These are phyloP conservation scores for Glarea lozoyensis DNA, from an alignment of 495 filamentous ascomycete genomes.

Conservation along the genomic window DNA sequence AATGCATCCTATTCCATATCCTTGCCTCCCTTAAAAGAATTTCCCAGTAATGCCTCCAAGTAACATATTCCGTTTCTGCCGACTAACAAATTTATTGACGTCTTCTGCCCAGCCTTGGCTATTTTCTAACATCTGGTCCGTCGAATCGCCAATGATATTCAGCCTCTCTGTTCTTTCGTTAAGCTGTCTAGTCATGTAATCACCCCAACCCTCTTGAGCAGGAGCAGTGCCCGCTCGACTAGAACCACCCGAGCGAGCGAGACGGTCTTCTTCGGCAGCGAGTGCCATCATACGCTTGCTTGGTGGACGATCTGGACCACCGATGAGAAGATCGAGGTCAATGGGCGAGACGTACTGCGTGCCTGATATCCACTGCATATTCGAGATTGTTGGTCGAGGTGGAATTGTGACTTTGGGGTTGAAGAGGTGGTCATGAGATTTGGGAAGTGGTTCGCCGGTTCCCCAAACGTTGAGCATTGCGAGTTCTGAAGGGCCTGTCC, in stretches of 20 bases:
- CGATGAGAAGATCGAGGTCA: slow-evolving; percentile 90
- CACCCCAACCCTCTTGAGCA: slow-evolving; percentile 43
- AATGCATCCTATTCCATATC: background rate
- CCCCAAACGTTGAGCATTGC: slow-evolving; percentile 76
- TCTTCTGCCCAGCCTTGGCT: slow-evolving; percentile 78
- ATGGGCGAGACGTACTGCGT: slow-evolving; percentile 82
- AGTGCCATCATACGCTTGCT: slow-evolving; percentile 61
- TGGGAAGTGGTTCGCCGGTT: slow-evolving; percentile 44
- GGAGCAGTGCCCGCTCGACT: slow-evolving; percentile 3
- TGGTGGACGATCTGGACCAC: slow-evolving; percentile 77
- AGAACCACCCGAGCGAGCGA: slow-evolving; percentile 33
- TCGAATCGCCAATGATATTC: slow-evolving; percentile 69
- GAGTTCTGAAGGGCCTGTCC: slow-evolving; percentile 84
- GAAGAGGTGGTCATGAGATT: slow-evolving; percentile 61
- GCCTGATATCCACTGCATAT: slow-evolving; percentile 91
- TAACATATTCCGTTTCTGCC: slow-evolving; percentile 76
- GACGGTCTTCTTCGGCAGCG: slow-evolving; percentile 33
- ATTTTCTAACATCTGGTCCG: slow-evolving; percentile 71
- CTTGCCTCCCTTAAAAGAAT: slow-evolving; percentile 23
- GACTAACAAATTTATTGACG: slow-evolving; percentile 73
- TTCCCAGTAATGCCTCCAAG: slow-evolving; percentile 49
- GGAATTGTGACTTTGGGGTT: slow-evolving; percentile 66
- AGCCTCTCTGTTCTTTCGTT: slow-evolving; percentile 86
- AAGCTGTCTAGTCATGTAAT: slow-evolving; percentile 68
- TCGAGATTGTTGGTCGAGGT: slow-evolving; percentile 87